Evolutionary conservation across 2,329 filamentous ascomycete genomes (phyloP).

Genomic region (Madurella mycetomatis): DNA sequence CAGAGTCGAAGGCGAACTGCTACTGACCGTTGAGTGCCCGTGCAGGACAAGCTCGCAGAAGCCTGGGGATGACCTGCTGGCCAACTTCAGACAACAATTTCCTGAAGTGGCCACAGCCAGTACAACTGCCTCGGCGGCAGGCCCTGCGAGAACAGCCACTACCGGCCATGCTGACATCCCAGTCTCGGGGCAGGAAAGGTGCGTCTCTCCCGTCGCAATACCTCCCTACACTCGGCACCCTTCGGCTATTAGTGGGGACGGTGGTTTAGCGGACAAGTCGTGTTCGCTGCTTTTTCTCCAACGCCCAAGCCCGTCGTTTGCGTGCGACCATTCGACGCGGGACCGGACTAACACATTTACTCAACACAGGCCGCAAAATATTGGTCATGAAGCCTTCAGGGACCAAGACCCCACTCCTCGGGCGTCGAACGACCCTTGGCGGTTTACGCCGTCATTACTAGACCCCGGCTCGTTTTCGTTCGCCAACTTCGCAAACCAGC

Average conservation of each 20-base stretch:
- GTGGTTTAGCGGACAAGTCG: background rate
- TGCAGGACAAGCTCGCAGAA: conserved; percentile 74
- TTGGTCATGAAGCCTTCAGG: conserved; percentile 44
- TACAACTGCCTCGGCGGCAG: conserved; percentile 41
- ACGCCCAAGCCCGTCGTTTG: too few species aligned
- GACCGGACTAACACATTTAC: conserved; percentile 8
- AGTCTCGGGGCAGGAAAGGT: conserved; percentile 32
- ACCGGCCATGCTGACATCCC: conserved; percentile 31
- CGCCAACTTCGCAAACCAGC: conserved; percentile 71
- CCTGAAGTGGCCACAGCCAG: conserved; percentile 62
- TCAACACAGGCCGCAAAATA: conserved; percentile 42
- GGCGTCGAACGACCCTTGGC: conserved; percentile 74
- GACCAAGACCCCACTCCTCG: conserved; percentile 81
- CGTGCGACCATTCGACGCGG: background rate
- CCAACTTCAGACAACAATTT: conserved; percentile 79
- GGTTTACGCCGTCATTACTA: conserved; percentile 82
- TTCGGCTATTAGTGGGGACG: background rate
- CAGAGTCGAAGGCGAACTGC: background rate
- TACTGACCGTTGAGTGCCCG: background rate
- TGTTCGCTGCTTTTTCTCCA: background rate
- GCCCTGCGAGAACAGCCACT: conserved; percentile 36
- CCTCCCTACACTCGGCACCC: background rate
- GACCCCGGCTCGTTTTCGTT: conserved; percentile 83
- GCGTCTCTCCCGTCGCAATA: conserved; percentile 11
- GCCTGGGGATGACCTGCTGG: conserved; percentile 78